Evolutionary conservation across 2,329 filamentous ascomycete species (phyloP).

Genomic region (Orbilia oligospora): DNA sequence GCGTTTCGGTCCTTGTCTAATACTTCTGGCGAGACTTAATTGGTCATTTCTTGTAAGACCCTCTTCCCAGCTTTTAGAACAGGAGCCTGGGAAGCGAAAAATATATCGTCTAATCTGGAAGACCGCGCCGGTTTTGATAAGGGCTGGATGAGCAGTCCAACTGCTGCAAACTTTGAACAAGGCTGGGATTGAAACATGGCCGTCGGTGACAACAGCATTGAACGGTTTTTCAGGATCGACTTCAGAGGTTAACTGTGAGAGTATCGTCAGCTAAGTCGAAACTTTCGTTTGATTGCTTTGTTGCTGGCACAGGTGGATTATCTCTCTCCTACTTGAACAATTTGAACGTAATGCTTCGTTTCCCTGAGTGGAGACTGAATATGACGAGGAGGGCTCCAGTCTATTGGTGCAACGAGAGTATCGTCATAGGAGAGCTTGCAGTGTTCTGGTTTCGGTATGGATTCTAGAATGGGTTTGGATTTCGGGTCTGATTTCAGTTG

Average conservation of each 20-base stretch:
- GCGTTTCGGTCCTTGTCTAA: not conserved
- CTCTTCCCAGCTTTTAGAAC: slow-evolving; percentile 28
- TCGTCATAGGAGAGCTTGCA: slow-evolving; percentile 13
- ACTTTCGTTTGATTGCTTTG: not conserved
- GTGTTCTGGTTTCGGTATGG: slow-evolving; percentile 5
- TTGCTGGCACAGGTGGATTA: not conserved
- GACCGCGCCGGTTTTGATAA: slow-evolving; percentile 20
- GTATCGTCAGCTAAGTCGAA: not conserved
- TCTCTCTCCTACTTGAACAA: slow-evolving; percentile 34
- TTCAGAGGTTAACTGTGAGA: slow-evolving; percentile 26
- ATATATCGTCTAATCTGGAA: slow-evolving; percentile 31
- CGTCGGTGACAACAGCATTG: slow-evolving; percentile 38
- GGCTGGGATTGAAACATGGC: slow-evolving; percentile 34
- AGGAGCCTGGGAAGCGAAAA: slow-evolving; percentile 40
- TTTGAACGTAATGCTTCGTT: slow-evolving; percentile 23
- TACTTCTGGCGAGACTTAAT: not conserved
- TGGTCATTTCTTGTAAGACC: slow-evolving; percentile 45
- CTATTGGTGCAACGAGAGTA: slow-evolving; percentile 17
- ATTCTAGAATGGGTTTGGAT: not conserved
- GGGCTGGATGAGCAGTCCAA: not conserved
- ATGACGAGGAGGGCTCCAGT: slow-evolving; percentile 43
- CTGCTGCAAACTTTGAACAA: slow-evolving; percentile 27
- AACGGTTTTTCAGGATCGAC: slow-evolving; percentile 33
- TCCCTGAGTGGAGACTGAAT: slow-evolving; percentile 35
- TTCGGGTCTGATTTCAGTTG: not conserved